These are phyloP conservation scores for Saccharomycopsis sp. DNA, from an alignment of 805 yeast species.

Conservation along the genomic window DNA sequence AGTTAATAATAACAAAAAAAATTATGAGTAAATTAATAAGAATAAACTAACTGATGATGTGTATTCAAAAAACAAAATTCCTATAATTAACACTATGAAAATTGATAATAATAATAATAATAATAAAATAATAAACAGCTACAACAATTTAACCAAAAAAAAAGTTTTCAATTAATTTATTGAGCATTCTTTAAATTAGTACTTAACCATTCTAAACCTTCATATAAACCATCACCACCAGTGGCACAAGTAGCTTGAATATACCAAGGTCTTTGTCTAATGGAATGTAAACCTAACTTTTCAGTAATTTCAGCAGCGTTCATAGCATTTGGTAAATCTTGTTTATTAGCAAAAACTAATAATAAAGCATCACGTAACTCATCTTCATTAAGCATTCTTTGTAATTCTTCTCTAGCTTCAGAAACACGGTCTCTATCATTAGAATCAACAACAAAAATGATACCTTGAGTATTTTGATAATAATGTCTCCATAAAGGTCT, in stretches of 20 bases:
- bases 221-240: conserved; percentile 96
- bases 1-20: not conserved
- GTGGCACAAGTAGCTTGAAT: conserved; percentile 99
- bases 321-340: conserved; percentile 98
- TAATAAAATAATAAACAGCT: not conserved
- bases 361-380: conserved; percentile 94
- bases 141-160: not conserved
- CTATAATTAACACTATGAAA: conserved; percentile 4
- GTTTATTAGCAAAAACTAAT: conserved; percentile 95
- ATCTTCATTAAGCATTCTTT: conserved; percentile 96
- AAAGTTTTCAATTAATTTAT: conserved; percentile 20
- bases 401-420: conserved; percentile 97
- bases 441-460: conserved; percentile 94
- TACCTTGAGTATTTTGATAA: conserved; percentile 98
- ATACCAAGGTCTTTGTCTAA: conserved; percentile 99
- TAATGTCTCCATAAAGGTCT: conserved; percentile 99
- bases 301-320: conserved; percentile 97
- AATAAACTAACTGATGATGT: conserved; percentile 1
- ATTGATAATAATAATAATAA: not conserved
- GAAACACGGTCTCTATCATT: conserved; percentile 96
- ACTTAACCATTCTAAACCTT: conserved; percentile 95
- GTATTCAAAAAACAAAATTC: conserved; percentile 8
- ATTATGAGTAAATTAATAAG: not conserved
- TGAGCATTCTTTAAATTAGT: conserved; percentile 73
- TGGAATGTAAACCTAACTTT: conserved; percentile 90